Evolutionary conservation across 306 rosid species (phyloP).

Genomic region (Citrullus amarus): DNA sequence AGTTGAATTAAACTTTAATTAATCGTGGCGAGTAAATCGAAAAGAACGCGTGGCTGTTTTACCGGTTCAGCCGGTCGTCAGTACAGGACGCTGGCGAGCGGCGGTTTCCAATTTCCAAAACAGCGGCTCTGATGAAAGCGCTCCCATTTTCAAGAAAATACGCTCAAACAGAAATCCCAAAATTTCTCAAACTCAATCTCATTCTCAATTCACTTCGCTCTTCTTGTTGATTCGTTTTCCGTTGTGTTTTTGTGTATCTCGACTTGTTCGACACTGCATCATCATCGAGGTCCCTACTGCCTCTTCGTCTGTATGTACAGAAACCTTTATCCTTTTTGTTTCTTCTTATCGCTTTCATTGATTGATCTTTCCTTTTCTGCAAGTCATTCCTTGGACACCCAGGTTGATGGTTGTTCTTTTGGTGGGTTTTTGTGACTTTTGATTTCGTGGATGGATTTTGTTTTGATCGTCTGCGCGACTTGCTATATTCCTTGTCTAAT

Average conservation of each 20-base stretch:
- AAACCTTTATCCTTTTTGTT: neutral
- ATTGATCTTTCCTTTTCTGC: neutral
- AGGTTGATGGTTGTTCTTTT: conserved; percentile 15
- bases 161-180: conserved; percentile 8
- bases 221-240: neutral
- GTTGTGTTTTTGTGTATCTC: neutral
- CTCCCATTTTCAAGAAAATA: neutral
- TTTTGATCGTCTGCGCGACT: neutral
- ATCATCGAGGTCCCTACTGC: neutral
- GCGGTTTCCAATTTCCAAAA: neutral
- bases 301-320: neutral
- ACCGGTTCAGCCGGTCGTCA: neutral
- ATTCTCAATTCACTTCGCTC: neutral
- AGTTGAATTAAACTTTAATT: neutral
- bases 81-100: neutral
- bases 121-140: neutral
- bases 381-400: neutral
- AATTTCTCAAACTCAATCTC: neutral
- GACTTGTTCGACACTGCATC: conserved; percentile 1
- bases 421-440: neutral
- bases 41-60: neutral
- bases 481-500: conserved; percentile 2
- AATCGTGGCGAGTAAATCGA: neutral
- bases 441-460: neutral
- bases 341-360: neutral